Conservation (phyloP, 2,329 filamentous ascomycete genomes). For the Alternaria infectoria region DNA sequence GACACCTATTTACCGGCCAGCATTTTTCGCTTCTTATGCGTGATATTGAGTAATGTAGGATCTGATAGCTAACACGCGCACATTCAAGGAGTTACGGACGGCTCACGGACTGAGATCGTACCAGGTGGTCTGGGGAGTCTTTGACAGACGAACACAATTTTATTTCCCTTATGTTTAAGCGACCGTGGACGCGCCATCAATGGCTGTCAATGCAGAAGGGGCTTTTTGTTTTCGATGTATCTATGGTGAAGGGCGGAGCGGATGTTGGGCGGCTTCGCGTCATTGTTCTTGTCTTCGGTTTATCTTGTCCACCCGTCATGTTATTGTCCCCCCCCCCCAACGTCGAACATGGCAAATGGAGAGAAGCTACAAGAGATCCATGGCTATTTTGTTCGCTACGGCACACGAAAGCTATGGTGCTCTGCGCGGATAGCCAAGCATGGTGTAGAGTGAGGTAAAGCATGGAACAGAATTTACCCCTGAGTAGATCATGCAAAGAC, state of each 20-base stretch:
- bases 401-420: not conserved
- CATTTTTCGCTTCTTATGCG: not conserved
- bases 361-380: not conserved
- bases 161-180: not conserved
- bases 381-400: not conserved
- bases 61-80: not conserved
- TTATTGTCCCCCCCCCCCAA: not conserved
- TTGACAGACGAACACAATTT: not conserved
- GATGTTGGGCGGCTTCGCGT: not conserved
- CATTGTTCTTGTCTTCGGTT: not conserved
- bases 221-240: not conserved
- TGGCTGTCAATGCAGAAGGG: not conserved
- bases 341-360: not conserved
- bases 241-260: not conserved
- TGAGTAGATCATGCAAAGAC: not conserved
- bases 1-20: not conserved
- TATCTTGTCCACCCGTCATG: not conserved
- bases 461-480: not conserved
- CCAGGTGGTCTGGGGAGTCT: not conserved
- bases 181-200: not conserved
- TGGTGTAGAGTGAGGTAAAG: not conserved
- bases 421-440: not conserved
- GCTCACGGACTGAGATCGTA: not conserved
- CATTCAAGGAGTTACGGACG: not conserved
- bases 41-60: not conserved